phyloP scores from a whole-genome alignment of 2,329 filamentous ascomycete genomes.

The Penicillium olsonii region DNA sequence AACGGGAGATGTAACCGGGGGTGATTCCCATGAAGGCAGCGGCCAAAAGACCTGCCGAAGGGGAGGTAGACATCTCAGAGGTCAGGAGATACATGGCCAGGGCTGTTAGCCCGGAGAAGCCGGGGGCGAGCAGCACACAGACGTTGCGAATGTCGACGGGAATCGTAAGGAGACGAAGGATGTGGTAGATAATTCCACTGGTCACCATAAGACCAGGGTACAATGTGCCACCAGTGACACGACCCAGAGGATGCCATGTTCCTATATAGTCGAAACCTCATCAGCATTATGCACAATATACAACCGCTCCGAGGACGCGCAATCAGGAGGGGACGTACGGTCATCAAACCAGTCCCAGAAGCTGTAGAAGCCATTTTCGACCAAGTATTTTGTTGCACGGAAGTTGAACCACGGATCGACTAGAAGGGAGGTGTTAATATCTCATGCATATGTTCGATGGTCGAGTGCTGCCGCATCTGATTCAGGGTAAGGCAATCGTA shows the following conservation, averaged over 20 bases:
- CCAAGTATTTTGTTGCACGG: slow-evolving; percentile 94
- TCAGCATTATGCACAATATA: slow-evolving; percentile 18
- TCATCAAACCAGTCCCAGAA: slow-evolving; percentile 99
- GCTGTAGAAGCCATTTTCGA: slow-evolving; percentile 94
- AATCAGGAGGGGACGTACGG: slow-evolving; percentile 56
- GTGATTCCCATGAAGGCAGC: slow-evolving; percentile 97
- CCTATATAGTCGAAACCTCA: slow-evolving; percentile 45
- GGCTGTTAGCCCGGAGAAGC: slow-evolving; percentile 90
- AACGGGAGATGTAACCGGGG: slow-evolving; percentile 96
- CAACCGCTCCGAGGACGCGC: slow-evolving; percentile 4
- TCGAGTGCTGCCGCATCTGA: slow-evolving; percentile 8
- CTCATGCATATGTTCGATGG: slow-evolving; percentile 14
- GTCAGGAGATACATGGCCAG: slow-evolving; percentile 93
- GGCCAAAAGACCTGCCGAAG: slow-evolving; percentile 90
- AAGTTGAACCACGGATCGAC: slow-evolving; percentile 99
- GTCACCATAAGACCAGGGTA: slow-evolving; percentile 99
- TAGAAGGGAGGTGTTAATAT: slow-evolving; percentile 46
- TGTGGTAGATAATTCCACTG: slow-evolving; percentile 93
- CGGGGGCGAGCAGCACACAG: slow-evolving; percentile 93
- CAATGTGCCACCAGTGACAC: slow-evolving; percentile 97
- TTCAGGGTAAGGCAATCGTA: slow-evolving; percentile 54
- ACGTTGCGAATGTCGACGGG: slow-evolving; percentile 99
- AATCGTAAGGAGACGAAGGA: slow-evolving; percentile 82
- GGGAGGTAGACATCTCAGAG: slow-evolving; percentile 93
- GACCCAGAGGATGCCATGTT: slow-evolving; percentile 98